Evolutionary conservation across 805 yeast species (phyloP).

Genomic region (Candida alai): DNA sequence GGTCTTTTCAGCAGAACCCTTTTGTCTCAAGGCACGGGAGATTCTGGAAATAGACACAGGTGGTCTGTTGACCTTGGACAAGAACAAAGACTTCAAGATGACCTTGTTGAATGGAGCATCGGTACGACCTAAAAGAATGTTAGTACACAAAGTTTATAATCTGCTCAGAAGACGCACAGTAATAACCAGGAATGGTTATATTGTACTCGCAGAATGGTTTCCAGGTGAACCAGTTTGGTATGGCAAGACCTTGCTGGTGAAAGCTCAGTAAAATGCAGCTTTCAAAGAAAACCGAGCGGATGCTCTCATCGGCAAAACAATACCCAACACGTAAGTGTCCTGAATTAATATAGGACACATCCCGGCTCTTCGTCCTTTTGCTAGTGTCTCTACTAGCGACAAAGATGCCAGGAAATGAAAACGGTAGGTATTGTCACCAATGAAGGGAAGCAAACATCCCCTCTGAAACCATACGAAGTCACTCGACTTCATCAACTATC

Average conservation of each 20-base stretch:
- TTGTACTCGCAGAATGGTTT: constrained; percentile 37
- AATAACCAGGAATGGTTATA: constrained; percentile 11
- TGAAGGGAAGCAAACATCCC: too few species aligned
- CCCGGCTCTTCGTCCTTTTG: constrained; percentile 4
- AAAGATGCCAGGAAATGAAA: too few species aligned
- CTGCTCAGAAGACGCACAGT: constrained; percentile 46
- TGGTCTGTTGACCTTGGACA: constrained; percentile 99
- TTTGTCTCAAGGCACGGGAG: constrained; percentile 74
- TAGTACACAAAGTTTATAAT: constrained; percentile 25
- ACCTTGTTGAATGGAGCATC: constrained; percentile 99
- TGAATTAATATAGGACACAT: too few species aligned
- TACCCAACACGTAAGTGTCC: too few species aligned
- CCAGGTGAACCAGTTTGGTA: too few species aligned
- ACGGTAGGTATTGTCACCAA: too few species aligned
- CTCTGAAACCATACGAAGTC: constrained; percentile 5
- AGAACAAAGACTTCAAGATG: constrained; percentile 88
- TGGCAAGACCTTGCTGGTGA: too few species aligned
- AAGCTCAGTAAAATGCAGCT: too few species aligned
- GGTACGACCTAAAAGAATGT: constrained; percentile 76
- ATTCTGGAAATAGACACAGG: constrained; percentile 96
- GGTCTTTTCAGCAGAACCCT: constrained; percentile 85
- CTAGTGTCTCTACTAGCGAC: constrained; percentile 10
- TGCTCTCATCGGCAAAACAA: too few species aligned
- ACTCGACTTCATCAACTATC: constrained; percentile 2
- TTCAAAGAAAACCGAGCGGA: too few species aligned